A percentile compares a stretch with the other conserved stretches of the same genome.
These are phyloP conservation scores for Abrus precatorius DNA, from an alignment of 306 rosid genomes.

Conservation along the genomic window DNA sequence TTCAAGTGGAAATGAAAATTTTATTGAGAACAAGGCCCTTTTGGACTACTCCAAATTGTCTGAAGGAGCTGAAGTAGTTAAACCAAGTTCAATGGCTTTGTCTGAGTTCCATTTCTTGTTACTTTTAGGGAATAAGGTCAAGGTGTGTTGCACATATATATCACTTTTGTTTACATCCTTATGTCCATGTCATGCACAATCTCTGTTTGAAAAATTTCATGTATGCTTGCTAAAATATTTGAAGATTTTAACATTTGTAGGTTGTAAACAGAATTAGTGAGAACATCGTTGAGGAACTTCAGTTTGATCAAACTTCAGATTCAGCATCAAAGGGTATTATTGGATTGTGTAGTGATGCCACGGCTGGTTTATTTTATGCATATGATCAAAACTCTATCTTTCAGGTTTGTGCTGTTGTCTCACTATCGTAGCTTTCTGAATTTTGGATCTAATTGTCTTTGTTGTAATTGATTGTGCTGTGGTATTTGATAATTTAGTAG, in stretches of 20 bases:
- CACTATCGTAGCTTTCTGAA: constrained; percentile 37
- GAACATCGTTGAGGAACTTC: constrained; percentile 92
- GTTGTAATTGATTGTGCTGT: constrained; percentile 44
- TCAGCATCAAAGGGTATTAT: constrained; percentile 86
- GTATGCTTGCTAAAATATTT: constrained; percentile 46
- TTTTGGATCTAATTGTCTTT: constrained; percentile 34
- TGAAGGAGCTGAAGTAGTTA: constrained; percentile 75
- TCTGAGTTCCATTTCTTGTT: constrained; percentile 97
- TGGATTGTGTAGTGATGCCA: constrained; percentile 97
- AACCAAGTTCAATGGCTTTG: constrained; percentile 91
- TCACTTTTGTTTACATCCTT: constrained; percentile 31
- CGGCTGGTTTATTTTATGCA: constrained; percentile 96
- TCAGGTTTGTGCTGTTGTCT: constrained; percentile 74
- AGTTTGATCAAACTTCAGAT: constrained; percentile 91
- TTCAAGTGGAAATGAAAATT: constrained; percentile 85
- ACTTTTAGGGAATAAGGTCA: constrained; percentile 90
- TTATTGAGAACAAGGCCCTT: constrained; percentile 96
- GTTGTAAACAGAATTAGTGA: constrained; percentile 98
- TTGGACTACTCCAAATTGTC: constrained; percentile 79
- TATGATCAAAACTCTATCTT: constrained; percentile 92
- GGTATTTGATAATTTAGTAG: constrained; percentile 62
- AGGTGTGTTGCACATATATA: constrained; percentile 63
- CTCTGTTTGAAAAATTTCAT: constrained; percentile 26
- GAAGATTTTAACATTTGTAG: constrained; percentile 51
- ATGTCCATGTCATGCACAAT: constrained; percentile 27